Evolutionary conservation across 805 yeast genomes (phyloP), one percentile per base, ranked within the genome.

Genomic region (Pichia paraexigua): DNA sequence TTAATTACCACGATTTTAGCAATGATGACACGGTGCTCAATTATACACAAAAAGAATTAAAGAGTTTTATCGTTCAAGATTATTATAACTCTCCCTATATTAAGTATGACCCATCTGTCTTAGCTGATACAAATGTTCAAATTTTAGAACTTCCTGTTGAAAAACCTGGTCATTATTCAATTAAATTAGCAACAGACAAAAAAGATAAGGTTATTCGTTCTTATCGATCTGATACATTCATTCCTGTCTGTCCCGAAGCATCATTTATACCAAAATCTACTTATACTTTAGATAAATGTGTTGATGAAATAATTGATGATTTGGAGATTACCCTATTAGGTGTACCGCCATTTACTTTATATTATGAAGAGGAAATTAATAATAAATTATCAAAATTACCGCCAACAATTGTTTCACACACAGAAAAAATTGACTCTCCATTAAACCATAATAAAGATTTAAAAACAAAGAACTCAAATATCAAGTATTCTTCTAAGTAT

Each of bases 211-310:
- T 79, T 43, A 70, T 85, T 35, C 77, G 87, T 58, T 72, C 82
- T 2, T 77, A 73, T 55, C 79, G 76, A 54, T 78, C 85, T 1
- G 83, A 81, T 47, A 72, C 89, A 37, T 61, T 85, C 20, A 73
- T 94, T 10, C 82, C 95, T 3, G 64, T 73, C 43, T 92, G 99
- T 65, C 99, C 99, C 1, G 71, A 70, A 3, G 96, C 88, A 0
- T 66, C 72, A 21, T 76, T 89, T 49, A 45, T 10, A 8, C 24
- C 39, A 11, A 30, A 46, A 18, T 28, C 43, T 11, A 21, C 51
- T 9, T 72, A 76, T 0, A 61, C 64, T 0, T 50, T 61, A 8
- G 79, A 82, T 58, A 74, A 77, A 56, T 94, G 98, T 70, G 69
- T 82, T 37, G 87, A 84, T 4, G 87, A 81, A 56, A 17, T 47